Base-by-base conservation (phyloP, 2,329 filamentous ascomycete genomes). In the Colletotrichum musicola region DNA sequence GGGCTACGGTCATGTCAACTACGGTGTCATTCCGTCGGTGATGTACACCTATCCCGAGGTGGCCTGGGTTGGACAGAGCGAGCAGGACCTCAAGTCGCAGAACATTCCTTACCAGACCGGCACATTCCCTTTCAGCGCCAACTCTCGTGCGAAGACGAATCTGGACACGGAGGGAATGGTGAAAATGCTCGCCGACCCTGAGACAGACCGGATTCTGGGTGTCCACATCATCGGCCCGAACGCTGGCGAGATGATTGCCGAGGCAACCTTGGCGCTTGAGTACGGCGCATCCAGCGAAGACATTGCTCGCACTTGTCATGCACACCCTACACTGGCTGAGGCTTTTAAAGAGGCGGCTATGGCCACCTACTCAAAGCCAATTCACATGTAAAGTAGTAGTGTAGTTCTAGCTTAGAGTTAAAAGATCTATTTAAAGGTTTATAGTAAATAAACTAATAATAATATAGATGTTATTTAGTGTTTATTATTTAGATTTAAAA, bases 21-120 rank as follows among this genome's bases (percentile, higher is more conserved):
- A 99, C 85, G 93, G 90, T 77, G 93, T 92, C 81, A 99, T 99
- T 79, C 96, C 96, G 73, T 96, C 93, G 40, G 96, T 99, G 84
- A 99, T 99, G 96, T 99, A 99, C 89, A 98, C 96, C 12, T 92
- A 98, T 85, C 96, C 96, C 40, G 96, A 99, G 83, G 96, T 98
- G 73, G 94, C 96, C 42, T 99, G 96, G 96, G 96, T 99, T 54
- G 96, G 96, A 68, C 95, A 98, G 86, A 98, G 91, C 81, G 96
- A 99, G 86, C 92, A 95, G 79, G 96, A 99, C 75, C 87, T 99
- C 73, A 98, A 98, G 89, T 90, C 90, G 73, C 88, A 92, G 71
- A 94, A 93, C 72, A 89, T 97, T 77, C 94, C 96, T 78, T 99
- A 98, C 90, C 93, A 93, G 77, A 86, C 95, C 77, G 96, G 96